phyloP scores from a whole-genome alignment of 306 rosid species.

The Astragalus glycyphyllos region DNA sequence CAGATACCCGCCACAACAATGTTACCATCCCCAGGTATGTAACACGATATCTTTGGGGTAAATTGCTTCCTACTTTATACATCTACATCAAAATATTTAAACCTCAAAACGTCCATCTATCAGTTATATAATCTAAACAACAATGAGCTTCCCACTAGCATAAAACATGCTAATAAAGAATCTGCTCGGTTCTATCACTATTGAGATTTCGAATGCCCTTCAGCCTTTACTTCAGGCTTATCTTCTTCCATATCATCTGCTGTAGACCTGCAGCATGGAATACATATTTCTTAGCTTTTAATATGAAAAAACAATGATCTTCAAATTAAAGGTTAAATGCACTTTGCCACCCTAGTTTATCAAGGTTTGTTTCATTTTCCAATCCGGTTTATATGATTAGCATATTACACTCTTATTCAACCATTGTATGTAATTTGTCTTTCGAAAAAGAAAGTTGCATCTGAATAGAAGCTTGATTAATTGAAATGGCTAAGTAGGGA shows the following conservation, averaged over 20 bases:
- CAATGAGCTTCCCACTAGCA: conserved; percentile 34
- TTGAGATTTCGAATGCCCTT: conserved; percentile 32
- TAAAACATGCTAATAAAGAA: neutral
- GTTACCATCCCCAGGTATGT: conserved; percentile 6
- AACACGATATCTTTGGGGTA: neutral
- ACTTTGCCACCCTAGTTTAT: conserved; percentile 15
- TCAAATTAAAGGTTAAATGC: conserved; percentile 15
- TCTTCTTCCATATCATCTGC: conserved; percentile 68
- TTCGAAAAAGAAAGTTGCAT: conserved; percentile 6
- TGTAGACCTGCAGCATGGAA: conserved; percentile 46
- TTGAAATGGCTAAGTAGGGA: conserved; percentile 9
- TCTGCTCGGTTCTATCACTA: conserved; percentile 22
- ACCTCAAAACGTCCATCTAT: conserved; percentile 24
- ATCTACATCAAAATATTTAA: conserved; percentile 31
- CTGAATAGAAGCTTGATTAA: neutral
- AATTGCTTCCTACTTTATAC: conserved; percentile 25
- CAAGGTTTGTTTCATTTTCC: conserved; percentile 12
- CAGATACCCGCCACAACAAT: neutral
- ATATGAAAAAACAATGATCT: conserved; percentile 5
- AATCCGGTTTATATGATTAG: conserved; percentile 7
- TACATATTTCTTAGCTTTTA: conserved; percentile 17
- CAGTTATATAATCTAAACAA: conserved; percentile 6
- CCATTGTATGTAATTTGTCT: conserved; percentile 2
- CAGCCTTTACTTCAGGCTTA: conserved; percentile 33
- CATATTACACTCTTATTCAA: conserved; percentile 14